phyloP scores from a whole-genome alignment of 805 yeast species.

The Ogataea corticis region DNA sequence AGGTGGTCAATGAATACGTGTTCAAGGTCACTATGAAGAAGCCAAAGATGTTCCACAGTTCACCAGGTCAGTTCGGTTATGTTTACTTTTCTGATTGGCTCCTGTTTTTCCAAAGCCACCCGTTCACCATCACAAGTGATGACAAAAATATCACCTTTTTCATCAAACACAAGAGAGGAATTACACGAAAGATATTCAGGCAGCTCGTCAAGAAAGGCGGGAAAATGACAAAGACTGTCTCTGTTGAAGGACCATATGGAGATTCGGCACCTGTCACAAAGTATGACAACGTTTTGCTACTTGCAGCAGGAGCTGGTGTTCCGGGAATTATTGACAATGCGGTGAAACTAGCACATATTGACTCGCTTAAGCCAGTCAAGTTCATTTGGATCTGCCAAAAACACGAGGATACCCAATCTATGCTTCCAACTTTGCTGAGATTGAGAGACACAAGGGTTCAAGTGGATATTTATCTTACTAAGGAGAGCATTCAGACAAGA shows the following conservation, averaged over 20 bases:
- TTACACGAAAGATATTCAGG: conserved; percentile 43
- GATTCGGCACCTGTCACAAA: conserved; percentile 45
- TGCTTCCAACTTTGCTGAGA: conserved; percentile 38
- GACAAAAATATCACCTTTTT: conserved; percentile 39
- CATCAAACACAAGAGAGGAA: conserved; percentile 53
- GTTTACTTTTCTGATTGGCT: conserved; percentile 53
- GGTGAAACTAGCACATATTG: conserved; percentile 27
- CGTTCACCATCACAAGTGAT: conserved; percentile 55
- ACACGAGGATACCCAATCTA: conserved; percentile 45
- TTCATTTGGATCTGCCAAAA: conserved; percentile 64
- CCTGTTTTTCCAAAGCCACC: conserved; percentile 71
- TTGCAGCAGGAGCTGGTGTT: conserved; percentile 75
- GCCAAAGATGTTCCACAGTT: conserved; percentile 49
- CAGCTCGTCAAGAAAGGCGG: conserved; percentile 34
- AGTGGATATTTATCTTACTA: conserved; percentile 39
- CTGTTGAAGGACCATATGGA: conserved; percentile 74
- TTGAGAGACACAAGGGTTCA: conserved; percentile 31
- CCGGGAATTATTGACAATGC: conserved; percentile 53
- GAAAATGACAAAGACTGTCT: conserved; percentile 32
- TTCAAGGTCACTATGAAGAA: conserved; percentile 47
- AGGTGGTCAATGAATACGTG: conserved; percentile 31
- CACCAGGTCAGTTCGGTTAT: conserved; percentile 59
- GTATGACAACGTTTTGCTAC: conserved; percentile 51
- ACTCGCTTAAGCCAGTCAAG: conserved; percentile 32
- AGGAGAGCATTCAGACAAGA: background rate